Conservation (phyloP, 495 filamentous ascomycete genomes). For the Bacidia gigantensis region DNA sequence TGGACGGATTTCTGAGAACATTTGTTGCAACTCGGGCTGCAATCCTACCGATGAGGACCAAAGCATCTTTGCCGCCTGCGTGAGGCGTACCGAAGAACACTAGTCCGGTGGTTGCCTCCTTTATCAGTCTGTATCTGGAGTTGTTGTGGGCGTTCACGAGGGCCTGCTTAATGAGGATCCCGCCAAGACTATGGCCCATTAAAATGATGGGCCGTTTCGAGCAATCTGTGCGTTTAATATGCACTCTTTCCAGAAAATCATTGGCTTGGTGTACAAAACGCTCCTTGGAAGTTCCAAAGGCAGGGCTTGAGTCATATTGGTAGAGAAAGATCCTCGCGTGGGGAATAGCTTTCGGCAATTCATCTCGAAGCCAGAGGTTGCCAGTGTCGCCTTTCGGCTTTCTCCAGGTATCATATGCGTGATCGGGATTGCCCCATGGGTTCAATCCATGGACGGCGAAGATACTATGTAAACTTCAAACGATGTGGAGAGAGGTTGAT, state of each 20-base stretch:
- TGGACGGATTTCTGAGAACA: slow-evolving; percentile 2
- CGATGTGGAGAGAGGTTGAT: not conserved
- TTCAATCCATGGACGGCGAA: slow-evolving; percentile 33
- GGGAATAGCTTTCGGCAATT: slow-evolving; percentile 23
- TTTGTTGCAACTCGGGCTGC: slow-evolving; percentile 2
- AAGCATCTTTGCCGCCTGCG: slow-evolving; percentile 5
- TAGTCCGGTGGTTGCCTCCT: slow-evolving; percentile 5
- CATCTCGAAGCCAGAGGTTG: slow-evolving; percentile 26
- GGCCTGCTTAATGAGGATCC: slow-evolving; percentile 4
- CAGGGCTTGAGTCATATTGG: slow-evolving; percentile 26
- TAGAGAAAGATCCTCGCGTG: slow-evolving; percentile 25
- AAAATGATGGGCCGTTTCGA: slow-evolving; percentile 1
- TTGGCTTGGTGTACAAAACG: slow-evolving; percentile 4
- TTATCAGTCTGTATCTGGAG: not conserved
- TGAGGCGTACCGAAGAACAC: slow-evolving; percentile 12
- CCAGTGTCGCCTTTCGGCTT: slow-evolving; percentile 18
- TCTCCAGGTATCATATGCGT: slow-evolving; percentile 23
- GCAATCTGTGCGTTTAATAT: not conserved
- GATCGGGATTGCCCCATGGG: slow-evolving; percentile 14
- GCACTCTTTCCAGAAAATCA: not conserved
- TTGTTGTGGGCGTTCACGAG: slow-evolving; percentile 7
- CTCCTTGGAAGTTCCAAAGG: slow-evolving; percentile 9
- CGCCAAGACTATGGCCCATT: slow-evolving; percentile 6
- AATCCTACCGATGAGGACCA: slow-evolving; percentile 1
- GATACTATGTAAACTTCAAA: slow-evolving; percentile 24